Conservation (phyloP, 2,329 filamentous ascomycete species). For the Elsinoe necatrix region DNA sequence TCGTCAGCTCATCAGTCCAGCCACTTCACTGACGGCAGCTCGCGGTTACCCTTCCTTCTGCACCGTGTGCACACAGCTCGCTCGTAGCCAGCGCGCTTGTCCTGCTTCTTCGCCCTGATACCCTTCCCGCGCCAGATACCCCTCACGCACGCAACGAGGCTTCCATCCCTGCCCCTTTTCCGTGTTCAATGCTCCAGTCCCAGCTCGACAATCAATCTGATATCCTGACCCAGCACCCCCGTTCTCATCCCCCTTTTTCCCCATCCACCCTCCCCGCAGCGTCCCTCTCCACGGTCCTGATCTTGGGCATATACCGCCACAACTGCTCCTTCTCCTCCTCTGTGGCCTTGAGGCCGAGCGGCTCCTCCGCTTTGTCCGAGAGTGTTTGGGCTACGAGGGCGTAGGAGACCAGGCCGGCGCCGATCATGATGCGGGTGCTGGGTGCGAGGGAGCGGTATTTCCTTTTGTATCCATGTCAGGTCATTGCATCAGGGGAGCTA, state of each 20-base stretch:
- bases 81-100: too few relatives aligned
- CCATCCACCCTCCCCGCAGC: constrained; percentile 16
- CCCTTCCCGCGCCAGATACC: too few relatives aligned
- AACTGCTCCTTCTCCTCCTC: constrained; percentile 64
- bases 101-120: too few relatives aligned
- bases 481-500: neutral
- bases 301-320: constrained; percentile 51
- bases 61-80: too few relatives aligned
- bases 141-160: too few relatives aligned
- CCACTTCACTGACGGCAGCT: too few relatives aligned
- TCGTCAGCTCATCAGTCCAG: too few relatives aligned
- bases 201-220: too few relatives aligned
- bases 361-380: constrained; percentile 64
- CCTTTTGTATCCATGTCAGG: constrained; percentile 25
- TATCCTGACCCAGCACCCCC: neutral
- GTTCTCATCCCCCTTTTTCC: neutral
- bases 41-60: too few relatives aligned
- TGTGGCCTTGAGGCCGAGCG: constrained; percentile 62
- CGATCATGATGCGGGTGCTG: constrained; percentile 62
- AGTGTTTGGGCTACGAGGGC: constrained; percentile 64
- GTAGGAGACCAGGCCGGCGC: constrained; percentile 67
- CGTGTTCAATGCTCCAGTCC: too few relatives aligned
- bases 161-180: neutral
- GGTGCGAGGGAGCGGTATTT: constrained; percentile 61
- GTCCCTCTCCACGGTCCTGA: constrained; percentile 51